Evolutionary conservation across 2,329 filamentous ascomycete genomes (phyloP).

Genomic region (Ramularia endophylla): DNA sequence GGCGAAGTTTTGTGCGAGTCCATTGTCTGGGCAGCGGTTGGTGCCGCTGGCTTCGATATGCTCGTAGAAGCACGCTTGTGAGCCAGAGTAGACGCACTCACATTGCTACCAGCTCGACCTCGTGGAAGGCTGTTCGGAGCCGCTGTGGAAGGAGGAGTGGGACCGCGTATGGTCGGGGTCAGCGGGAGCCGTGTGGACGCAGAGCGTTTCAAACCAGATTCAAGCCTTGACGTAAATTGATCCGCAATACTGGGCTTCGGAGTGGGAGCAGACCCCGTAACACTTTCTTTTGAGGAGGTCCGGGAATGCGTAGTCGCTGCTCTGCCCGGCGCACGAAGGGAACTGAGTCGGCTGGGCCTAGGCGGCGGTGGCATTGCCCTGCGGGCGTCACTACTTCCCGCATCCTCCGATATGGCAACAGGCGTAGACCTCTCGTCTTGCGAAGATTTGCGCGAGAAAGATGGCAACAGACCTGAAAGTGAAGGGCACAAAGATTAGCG

Average conservation of each 20-base stretch:
- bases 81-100: constrained; percentile 5
- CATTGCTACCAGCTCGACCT: background rate
- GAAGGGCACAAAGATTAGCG: no score
- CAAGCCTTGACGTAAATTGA: no score
- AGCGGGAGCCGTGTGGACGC: constrained; percentile 23
- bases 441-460: constrained; percentile 22
- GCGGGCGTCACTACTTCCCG: constrained; percentile 15
- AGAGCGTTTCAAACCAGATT: constrained; percentile 13
- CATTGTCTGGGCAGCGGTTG: constrained; percentile 12
- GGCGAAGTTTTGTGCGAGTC: background rate
- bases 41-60: constrained; percentile 13
- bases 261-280: constrained; percentile 2
- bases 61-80: constrained; percentile 21
- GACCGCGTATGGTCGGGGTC: constrained; percentile 8
- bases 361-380: constrained; percentile 26
- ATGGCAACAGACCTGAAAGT: constrained; percentile 28
- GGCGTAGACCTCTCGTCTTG: constrained; percentile 16
- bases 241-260: constrained; percentile 1
- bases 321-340: constrained; percentile 15
- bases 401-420: constrained; percentile 18
- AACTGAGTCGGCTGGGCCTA: constrained; percentile 15
- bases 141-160: background rate
- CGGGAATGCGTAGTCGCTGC: constrained; percentile 12
- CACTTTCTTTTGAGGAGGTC: constrained; percentile 14
- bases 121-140: no score